Evolutionary conservation across 441 rosid genomes (phyloP).

Genomic region (Biscutella laevigata): DNA sequence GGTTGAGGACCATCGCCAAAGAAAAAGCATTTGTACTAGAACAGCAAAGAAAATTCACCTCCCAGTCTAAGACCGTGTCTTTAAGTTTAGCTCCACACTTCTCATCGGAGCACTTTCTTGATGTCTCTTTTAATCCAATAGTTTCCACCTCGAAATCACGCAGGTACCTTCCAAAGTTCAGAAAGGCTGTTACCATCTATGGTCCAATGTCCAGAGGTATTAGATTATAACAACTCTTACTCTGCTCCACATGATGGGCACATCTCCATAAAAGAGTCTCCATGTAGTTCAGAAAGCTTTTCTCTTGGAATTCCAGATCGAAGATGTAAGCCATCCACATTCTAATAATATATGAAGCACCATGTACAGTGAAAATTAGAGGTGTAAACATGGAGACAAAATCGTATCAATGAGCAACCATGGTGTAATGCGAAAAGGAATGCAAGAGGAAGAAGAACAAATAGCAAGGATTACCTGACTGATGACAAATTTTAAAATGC

Average conservation of each 20-base stretch:
- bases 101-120: constrained; percentile 57
- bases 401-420: not conserved
- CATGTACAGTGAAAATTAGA: not conserved
- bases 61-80: constrained; percentile 98
- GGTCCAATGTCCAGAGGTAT: not conserved
- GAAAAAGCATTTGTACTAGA: not conserved
- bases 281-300: constrained; percentile 88
- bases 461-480: constrained; percentile 56
- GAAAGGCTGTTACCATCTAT: not conserved
- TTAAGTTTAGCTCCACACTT: constrained; percentile 73
- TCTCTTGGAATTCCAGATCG: constrained; percentile 97
- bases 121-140: constrained; percentile 86
- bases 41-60: constrained; percentile 38
- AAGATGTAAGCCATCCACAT: constrained; percentile 91
- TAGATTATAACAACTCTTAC: constrained; percentile 32
- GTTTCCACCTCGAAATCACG: constrained; percentile 96
- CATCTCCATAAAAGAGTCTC: constrained; percentile 85
- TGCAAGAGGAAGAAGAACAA: constrained; percentile 3
- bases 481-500: constrained; percentile 70
- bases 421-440: not conserved
- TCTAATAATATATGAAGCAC: constrained; percentile 35
- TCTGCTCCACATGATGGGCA: constrained; percentile 75
- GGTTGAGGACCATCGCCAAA: no score
- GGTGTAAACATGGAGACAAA: not conserved
- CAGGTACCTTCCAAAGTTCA: constrained; percentile 49